Base-by-base conservation (phyloP, 2,329 filamentous ascomycete genomes). In the Ophiostoma novo-ulmi region DNA sequence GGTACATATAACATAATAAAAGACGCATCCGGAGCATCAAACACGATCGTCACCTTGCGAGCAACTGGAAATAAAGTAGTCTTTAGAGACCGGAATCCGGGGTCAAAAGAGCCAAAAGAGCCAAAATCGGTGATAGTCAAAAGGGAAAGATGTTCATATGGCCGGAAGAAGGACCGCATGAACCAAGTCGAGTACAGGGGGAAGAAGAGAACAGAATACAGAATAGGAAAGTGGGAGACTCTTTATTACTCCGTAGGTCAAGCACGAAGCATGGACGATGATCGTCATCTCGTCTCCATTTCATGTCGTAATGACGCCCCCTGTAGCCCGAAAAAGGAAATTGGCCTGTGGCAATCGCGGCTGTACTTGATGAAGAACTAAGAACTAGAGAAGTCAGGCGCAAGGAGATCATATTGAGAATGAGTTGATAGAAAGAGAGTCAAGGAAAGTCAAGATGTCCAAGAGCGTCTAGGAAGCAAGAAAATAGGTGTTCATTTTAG, bases 221-320 rank as follows among this genome's bases (percentile, higher is more conserved):
- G 13, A 58, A 58, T 26, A 26, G 52, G 52, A 58, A 58, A 58
- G 52, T 58, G 52, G 22, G n/a, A 58, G 52, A 31, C 17, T 39
- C 38, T 39, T 20, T 48, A 48, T n/a, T 48, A 48, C 44, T 48
- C 44, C 44, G 44, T 7, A 55, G 52, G 52, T 10, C 52, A 55
- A n/a, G 52, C 52, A 3, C 44, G 14, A 26, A 58, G 52, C 52
- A 26, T 58, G 52, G 52, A 26, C n/a, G 58, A 63, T 31, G 58
- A 63, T 63, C 58, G 26, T 63, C 58, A 63, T 63, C 58, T 63
- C 58, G 22, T 63, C 58, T 63, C 58, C 58, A 63, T 35, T 31
- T 11, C 22, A 63, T 63, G 58, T 63, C 58, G 58, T 36, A 63
- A 63, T 63, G 58, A 58, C 14, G 58, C 58, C 58, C 58, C 58